Percentiles rank a stretch among this genome's conserved stretches.
These are phyloP conservation scores for Trichoderma erinaceum DNA, from an alignment of 495 filamentous ascomycete species.

Conservation along the genomic window DNA sequence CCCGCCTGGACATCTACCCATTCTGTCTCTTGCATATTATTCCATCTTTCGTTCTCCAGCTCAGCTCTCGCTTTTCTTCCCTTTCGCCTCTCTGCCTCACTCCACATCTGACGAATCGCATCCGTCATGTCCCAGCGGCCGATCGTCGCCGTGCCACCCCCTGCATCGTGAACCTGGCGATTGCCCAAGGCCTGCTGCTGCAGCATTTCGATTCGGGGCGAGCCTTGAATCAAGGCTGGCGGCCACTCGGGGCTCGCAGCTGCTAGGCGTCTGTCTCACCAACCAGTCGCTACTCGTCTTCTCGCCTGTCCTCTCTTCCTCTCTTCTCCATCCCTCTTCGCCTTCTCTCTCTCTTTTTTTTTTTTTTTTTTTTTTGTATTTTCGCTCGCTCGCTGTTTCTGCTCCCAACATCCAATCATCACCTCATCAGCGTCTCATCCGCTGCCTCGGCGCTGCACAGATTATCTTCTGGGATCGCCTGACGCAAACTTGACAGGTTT, in stretches of 20 bases:
- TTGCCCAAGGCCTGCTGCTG: neutral
- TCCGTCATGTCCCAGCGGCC: slow-evolving; percentile 1
- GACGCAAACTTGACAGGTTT: neutral
- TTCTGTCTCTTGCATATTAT: neutral
- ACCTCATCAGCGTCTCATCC: slow-evolving; percentile 5
- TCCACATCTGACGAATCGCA: slow-evolving; percentile 2
- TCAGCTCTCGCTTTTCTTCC: neutral
- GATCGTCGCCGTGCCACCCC: slow-evolving; percentile 1
- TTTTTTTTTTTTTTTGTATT: neutral
- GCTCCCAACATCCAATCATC: slow-evolving; percentile 1
- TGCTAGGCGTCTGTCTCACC: neutral
- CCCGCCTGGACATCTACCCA: neutral
- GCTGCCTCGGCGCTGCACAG: neutral
- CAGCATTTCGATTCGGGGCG: neutral
- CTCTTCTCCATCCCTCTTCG: neutral
- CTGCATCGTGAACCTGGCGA: slow-evolving; percentile 14
- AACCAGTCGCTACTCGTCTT: neutral
- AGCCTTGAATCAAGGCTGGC: slow-evolving; percentile 2
- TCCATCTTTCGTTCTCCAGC: neutral
- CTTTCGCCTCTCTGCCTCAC: neutral
- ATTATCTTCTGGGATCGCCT: neutral
- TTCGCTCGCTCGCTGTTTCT: neutral
- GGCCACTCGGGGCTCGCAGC: neutral
- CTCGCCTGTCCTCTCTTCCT: neutral
- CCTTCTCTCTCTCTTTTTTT: neutral